Percentiles rank a stretch among this genome's conserved stretches.
These are phyloP conservation scores for Pilobolus umbonatus DNA, from an alignment of 192 early-diverging fungal genomes.

Conservation along the genomic window DNA sequence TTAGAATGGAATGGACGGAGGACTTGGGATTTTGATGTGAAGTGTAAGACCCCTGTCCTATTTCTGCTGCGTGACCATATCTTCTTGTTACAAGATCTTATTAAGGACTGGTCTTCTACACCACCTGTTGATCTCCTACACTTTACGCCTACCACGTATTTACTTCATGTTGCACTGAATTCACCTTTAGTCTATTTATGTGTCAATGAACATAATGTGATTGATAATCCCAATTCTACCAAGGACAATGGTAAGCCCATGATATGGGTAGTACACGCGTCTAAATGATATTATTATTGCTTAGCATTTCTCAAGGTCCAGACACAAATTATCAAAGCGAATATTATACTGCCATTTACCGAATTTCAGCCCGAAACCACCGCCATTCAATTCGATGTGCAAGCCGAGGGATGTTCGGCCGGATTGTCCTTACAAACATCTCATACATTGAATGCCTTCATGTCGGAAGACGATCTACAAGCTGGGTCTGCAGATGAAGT, in stretches of 20 bases:
- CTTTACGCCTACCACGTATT: slow-evolving; percentile 69
- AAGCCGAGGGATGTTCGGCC: slow-evolving; percentile 45
- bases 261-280: not conserved
- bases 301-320: slow-evolving; percentile 22
- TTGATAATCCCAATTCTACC: slow-evolving; percentile 61
- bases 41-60: slow-evolving; percentile 40
- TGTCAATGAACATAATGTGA: slow-evolving; percentile 75
- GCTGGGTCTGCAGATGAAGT: slow-evolving; percentile 40
- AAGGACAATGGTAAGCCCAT: slow-evolving; percentile 65
- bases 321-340: slow-evolving; percentile 32
- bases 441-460: slow-evolving; percentile 61
- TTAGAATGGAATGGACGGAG: slow-evolving; percentile 67
- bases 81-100: slow-evolving; percentile 65
- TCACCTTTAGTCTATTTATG: slow-evolving; percentile 55
- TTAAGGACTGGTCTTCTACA: slow-evolving; percentile 61
- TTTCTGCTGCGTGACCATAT: slow-evolving; percentile 73
- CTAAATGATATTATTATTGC: slow-evolving; percentile 9
- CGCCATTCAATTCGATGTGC: slow-evolving; percentile 46
- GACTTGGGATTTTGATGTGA: slow-evolving; percentile 60
- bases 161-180: slow-evolving; percentile 44
- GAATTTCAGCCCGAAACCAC: slow-evolving; percentile 52
- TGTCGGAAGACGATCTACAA: slow-evolving; percentile 44
- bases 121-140: slow-evolving; percentile 47
- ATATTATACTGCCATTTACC: slow-evolving; percentile 52
- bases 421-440: slow-evolving; percentile 53